Percentiles rank a stretch among this genome's conserved stretches.
These are phyloP conservation scores for Cladosporium halotolerans DNA, from an alignment of 2,329 filamentous ascomycete genomes.

Conservation along the genomic window DNA sequence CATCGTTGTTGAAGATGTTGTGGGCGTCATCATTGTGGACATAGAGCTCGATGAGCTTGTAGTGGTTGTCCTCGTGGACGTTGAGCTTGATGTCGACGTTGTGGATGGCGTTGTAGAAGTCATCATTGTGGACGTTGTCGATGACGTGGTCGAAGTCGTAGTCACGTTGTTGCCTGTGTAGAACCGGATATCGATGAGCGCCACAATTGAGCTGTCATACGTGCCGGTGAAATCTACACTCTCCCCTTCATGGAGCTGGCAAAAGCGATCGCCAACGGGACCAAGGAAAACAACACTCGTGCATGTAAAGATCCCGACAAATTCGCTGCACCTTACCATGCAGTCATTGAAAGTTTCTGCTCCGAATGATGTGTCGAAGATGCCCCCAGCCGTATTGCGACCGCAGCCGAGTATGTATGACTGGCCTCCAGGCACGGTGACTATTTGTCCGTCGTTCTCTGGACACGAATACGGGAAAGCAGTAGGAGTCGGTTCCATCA, in stretches of 20 bases:
- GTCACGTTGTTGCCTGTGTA: not conserved
- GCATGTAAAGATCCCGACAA: not conserved
- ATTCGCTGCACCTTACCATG: not conserved
- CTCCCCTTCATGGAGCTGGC: not conserved
- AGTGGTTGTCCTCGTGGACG: not conserved
- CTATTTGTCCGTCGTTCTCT: not conserved
- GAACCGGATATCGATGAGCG: not conserved
- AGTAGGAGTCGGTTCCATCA: not conserved
- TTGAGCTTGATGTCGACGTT: not conserved
- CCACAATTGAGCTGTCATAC: not conserved
- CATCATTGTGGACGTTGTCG: not conserved
- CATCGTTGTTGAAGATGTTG: not conserved
- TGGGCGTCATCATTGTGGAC: not conserved
- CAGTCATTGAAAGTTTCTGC: conserved; percentile 3
- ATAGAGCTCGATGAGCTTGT: not conserved
- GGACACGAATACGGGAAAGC: not conserved
- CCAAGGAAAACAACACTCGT: conserved; percentile 2
- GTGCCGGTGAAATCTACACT: not conserved
- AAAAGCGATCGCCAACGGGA: not conserved
- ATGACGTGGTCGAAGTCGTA: not conserved
- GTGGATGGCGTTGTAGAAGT: not conserved
- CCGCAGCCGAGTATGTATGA: conserved; percentile 1
- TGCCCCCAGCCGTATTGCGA: not conserved
- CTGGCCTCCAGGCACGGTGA: not conserved
- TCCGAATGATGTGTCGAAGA: not conserved